A percentile compares a stretch with the other conserved stretches of the same genome.
These are phyloP conservation scores for Globisporangium yorkense DNA, from an alignment of 352 stramenopile genomes.

Conservation along the genomic window DNA sequence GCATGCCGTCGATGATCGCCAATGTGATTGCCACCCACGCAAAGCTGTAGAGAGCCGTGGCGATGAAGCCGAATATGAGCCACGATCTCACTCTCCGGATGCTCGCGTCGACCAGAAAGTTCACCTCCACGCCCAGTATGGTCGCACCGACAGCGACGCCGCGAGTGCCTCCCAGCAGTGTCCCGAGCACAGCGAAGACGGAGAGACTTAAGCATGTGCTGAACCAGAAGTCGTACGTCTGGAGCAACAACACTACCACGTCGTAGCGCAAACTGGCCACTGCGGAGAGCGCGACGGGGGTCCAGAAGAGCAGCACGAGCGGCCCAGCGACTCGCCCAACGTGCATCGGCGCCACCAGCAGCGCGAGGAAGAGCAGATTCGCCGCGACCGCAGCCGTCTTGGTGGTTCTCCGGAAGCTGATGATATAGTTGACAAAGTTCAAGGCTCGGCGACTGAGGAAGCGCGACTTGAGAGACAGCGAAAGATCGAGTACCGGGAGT, in stretches of 20 bases:
- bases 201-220: slow-evolving; percentile 2
- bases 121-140: slow-evolving; percentile 6
- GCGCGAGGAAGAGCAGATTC: neutral
- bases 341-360: neutral
- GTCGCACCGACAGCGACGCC: slow-evolving; percentile 6
- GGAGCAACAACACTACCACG: slow-evolving; percentile 5
- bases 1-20: slow-evolving; percentile 2
- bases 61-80: slow-evolving; percentile 6
- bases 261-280: slow-evolving; percentile 10
- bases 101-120: slow-evolving; percentile 15
- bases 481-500: slow-evolving; percentile 13
- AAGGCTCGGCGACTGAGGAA: slow-evolving; percentile 6
- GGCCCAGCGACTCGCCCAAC: neutral
- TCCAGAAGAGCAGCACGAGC: neutral
- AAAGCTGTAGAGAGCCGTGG: neutral
- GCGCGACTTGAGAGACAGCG: slow-evolving; percentile 17
- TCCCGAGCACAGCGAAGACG: slow-evolving; percentile 1
- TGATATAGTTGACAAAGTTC: neutral
- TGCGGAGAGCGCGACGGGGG: neutral
- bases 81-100: slow-evolving; percentile 7
- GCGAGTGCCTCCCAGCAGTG: slow-evolving; percentile 1
- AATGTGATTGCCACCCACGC: slow-evolving; percentile 2
- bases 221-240: slow-evolving; percentile 14
- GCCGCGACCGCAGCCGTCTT: neutral
- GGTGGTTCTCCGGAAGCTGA: neutral